Base-by-base conservation (phyloP, 2,329 filamentous ascomycete genomes). In the Hymenoscyphus repandus region DNA sequence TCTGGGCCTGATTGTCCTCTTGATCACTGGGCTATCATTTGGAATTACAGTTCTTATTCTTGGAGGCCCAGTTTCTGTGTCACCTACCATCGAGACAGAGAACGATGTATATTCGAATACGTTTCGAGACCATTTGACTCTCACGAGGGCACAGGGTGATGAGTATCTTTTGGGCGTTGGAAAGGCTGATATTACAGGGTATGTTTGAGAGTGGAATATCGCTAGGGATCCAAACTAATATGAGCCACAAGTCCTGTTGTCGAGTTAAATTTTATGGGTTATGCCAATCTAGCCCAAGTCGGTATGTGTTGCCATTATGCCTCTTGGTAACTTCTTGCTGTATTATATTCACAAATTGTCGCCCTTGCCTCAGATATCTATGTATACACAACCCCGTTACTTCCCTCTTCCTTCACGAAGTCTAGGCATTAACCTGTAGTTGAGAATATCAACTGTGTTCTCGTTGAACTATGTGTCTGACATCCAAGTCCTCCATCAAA, bases 231-330 rank as follows among this genome's bases (percentile, higher is more conserved):
- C 17, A 27, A 5, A 47, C 45, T 54, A 36, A 55, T 49, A 37
- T 10, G 17, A 41, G 39, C 42, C 22, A 7, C 22, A 27, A 65
- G 62, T 2, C 90, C 90, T 0, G 89, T 95, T n/a, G 90, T 93
- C 20, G 90, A 96, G 69, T 77, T 96, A 62, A 89, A 90, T 62
- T 78, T 97, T 63, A 93, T 91, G 76, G 91, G 91, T 56, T 96
- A 96, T 74, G 92, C 91, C 31, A 86, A 90, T 68, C 74, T 85
- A 13, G 77, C 79, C 31, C 92, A 97, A 71, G 72, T 86, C 31
- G 92, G 51, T 50, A 36, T 2, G 41, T 49, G 7, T n/a, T 37
- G 39, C 22, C 18, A 30, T 18, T 13, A 37, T 27, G 22, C 7
- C 22, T 27, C 22, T 27, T 27, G 22, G 7, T 4, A 27, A 27